Evolutionary conservation across 2,329 filamentous ascomycete species (phyloP), one percentile per base, ranked within the genome.

Genomic region (Aspergillus cejpii): DNA sequence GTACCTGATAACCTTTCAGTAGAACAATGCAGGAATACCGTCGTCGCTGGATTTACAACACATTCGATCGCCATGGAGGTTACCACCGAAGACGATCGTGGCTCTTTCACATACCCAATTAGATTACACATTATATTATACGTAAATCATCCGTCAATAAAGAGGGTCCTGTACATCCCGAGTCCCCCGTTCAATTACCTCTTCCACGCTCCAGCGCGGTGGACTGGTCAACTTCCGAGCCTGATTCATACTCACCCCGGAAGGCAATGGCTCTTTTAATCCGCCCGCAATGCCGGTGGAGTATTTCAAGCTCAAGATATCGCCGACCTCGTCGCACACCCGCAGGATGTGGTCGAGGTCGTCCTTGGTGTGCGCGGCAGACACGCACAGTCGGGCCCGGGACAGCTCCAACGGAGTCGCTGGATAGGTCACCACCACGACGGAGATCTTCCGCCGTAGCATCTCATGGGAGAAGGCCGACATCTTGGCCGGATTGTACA

Each of bases 401-500:
- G 89, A 95, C 52, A 86, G 89, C 59, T 95, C 92, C 24, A 97
- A 79, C 1, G 91, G 90, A 1, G 90, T 96, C 11, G 90, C 91
- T 5, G 91, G 91, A 64, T 96, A 97, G 36, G 90, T 91, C 47
- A 96, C 91, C 23, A 97, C 86, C 15, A 96, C 91, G 39, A 96
- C 87, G 0, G 90, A 90, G 56, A 97, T 95, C 68, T 94, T 95
- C 64, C 91, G 87, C 71, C 85, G 86, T 48, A 96, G 79, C 91
- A 97, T 96, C 68, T 95, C 91, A 63, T 94, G 90, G 39, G 88
- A 94, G 69, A 96, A 97, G 47, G 91, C 90, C 2, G 90, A 85
- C 75, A 97, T 94, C 74, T 96, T 97, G 60, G 86, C 91, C 6
- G 91, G 91, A 69, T 95, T 87, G 76, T 95, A 97, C 23, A 97